Evolutionary conservation across 305 asterid genomes (phyloP).

Genomic region (Salvia sclarea): DNA sequence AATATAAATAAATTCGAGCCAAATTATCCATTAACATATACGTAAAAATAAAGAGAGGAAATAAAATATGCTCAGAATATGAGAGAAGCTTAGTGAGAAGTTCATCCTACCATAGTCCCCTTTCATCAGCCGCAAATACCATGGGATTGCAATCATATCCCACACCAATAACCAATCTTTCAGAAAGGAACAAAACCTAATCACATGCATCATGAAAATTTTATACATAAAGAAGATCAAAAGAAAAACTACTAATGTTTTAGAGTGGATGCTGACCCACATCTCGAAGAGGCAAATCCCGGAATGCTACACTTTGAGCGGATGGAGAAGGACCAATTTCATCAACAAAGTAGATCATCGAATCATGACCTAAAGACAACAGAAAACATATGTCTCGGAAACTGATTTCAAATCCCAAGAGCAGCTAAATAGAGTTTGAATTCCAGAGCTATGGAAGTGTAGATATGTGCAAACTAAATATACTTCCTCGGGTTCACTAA

Average conservation of each 20-base stretch:
- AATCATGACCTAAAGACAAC: slow-evolving; percentile 72
- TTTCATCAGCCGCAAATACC: slow-evolving; percentile 86
- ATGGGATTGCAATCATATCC: slow-evolving; percentile 98
- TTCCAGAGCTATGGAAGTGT: slow-evolving; percentile 18
- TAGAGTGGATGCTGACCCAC: slow-evolving; percentile 99
- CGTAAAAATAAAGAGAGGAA: slow-evolving; percentile 2
- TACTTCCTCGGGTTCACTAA: too few species aligned
- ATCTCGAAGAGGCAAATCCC: slow-evolving; percentile 99
- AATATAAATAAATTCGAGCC: slow-evolving; percentile 1
- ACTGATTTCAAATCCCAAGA: slow-evolving; percentile 24
- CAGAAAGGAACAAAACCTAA: slow-evolving; percentile 85
- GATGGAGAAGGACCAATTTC: slow-evolving; percentile 97
- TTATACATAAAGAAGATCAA: slow-evolving; percentile 34
- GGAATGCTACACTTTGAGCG: slow-evolving; percentile 91
- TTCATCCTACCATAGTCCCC: slow-evolving; percentile 77
- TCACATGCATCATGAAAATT: slow-evolving; percentile 34
- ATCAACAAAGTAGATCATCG: slow-evolving; percentile 95
- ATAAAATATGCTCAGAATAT: slow-evolving; percentile 4
- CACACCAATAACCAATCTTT: slow-evolving; percentile 90
- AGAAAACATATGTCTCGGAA: slow-evolving; percentile 8
- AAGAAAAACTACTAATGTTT: slow-evolving; percentile 30
- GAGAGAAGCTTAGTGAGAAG: slow-evolving; percentile 30
- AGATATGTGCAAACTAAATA: background rate
- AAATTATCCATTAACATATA: background rate
- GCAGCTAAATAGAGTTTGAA: slow-evolving; percentile 9